A percentile compares a stretch with the other conserved stretches of the same genome.
phyloP scores from a whole-genome alignment of 352 stramenopile species.

The Paralagenidium karlingii region DNA sequence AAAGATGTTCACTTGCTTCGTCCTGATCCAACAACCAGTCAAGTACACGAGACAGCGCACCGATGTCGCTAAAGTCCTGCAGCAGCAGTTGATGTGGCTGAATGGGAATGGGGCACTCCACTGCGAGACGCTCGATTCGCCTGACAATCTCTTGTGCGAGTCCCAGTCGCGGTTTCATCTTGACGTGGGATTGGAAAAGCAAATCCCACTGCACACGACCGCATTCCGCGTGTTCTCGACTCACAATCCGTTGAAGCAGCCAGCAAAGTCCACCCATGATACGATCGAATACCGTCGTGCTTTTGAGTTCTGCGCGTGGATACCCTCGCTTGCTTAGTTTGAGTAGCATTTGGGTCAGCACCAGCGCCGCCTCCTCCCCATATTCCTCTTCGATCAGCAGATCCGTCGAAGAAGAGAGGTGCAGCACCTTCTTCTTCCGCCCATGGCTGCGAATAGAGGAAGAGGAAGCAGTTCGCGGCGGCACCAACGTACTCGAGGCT shows the following conservation, averaged over 20 bases:
- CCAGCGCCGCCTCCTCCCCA: no score
- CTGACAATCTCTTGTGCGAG: slow-evolving; percentile 42
- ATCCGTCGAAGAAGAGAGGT: no score
- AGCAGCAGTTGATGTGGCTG: slow-evolving; percentile 64
- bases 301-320: background rate
- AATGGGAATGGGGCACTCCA: slow-evolving; percentile 15
- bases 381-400: no score
- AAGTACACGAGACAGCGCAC: slow-evolving; percentile 31
- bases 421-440: no score
- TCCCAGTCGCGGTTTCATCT: slow-evolving; percentile 55
- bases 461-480: no score
- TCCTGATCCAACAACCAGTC: slow-evolving; percentile 35
- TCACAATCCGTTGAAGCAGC: slow-evolving; percentile 44
- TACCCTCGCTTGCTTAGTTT: no score
- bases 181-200: slow-evolving; percentile 44
- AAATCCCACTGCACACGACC: slow-evolving; percentile 53
- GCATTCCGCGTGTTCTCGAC: slow-evolving; percentile 19
- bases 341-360: no score
- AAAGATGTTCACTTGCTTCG: background rate
- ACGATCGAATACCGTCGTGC: slow-evolving; percentile 25
- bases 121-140: slow-evolving; percentile 23
- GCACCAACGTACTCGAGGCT: no score
- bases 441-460: no score
- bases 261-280: slow-evolving; percentile 40
- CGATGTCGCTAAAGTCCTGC: slow-evolving; percentile 66